Base-by-base conservation (phyloP, 1,284 basidiomycete species). In the Spongispora temasekensis region DNA sequence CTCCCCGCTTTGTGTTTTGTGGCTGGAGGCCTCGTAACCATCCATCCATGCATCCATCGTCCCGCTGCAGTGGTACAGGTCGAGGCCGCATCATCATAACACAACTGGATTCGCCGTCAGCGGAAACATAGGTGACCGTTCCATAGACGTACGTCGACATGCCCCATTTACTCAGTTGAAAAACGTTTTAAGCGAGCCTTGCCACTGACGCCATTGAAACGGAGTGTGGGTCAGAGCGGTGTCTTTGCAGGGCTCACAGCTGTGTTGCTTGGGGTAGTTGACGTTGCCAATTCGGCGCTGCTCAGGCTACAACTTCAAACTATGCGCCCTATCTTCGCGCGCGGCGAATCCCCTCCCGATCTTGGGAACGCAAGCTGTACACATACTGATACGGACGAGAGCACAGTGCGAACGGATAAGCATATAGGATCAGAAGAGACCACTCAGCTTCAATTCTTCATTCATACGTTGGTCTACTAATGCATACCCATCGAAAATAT, bases 1-100 rank as follows among this genome's bases (percentile, higher is more conserved):
- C 46, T 56, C 66, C 42, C 69, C 78, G 55, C 70, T 80, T 58
- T 73, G 70, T 62, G 75, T 71, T n/a, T 59, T 76, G 61, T 66
- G 69, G 40, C 72, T 74, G 35, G 74, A 69, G 61, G 52, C 57
- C 68, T 37, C 64, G 63, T 59, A 64, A 67, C 56, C 65, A 67
- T 61, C 71, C 69, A n/a, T n/a, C n/a, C n/a, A n/a, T n/a, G n/a
- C n/a, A n/a, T n/a, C n/a, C n/a, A n/a, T n/a, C n/a, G n/a, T n/a
- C n/a, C n/a, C n/a, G n/a, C n/a, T n/a, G n/a, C n/a, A n/a, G n/a
- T n/a, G n/a, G n/a, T n/a, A n/a, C n/a, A n/a, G n/a, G n/a, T n/a
- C n/a, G n/a, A n/a, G n/a, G n/a, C n/a, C n/a, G n/a, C n/a, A n/a
- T n/a, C n/a, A n/a, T n/a, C n/a, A n/a, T n/a, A n/a, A n/a, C n/a